Base-by-base conservation (phyloP, 2,329 filamentous ascomycete genomes). In the Dactylellina cionopaga region DNA sequence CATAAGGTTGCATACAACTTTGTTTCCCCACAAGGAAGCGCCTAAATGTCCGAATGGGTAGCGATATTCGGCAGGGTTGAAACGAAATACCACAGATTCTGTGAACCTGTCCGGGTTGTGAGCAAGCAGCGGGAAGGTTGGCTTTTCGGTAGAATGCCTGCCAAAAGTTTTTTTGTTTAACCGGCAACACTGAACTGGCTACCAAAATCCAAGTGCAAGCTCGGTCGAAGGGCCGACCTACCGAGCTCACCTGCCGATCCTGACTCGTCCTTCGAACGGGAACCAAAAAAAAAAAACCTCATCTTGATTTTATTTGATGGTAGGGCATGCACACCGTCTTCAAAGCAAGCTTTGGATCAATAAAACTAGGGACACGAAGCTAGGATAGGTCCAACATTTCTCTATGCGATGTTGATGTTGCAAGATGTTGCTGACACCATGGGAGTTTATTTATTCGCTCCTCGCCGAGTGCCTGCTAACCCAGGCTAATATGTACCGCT, bases 151-250 rank as follows among this genome's bases (percentile, higher is more conserved):
- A 39, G 39, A 58, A 66, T 56, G 51, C 51, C 43, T 56, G 62
- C 41, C 35, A 31, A 22, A 29, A 43, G 44, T 31, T 15, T 24
- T 25, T 22, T 60, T 29, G 29, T 52, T 68, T 68, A 68, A 54
- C 63, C 63, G 63, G 63, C 46, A 15, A 33, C 35, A 41, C n/a
- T 13, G 49, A 15, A n/a, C 6, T 19, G 24, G 27, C 17, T 3
- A 6, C 13, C 35, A 44, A 52, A 37, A 19, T 56, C 33, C 35
- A 25, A 22, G 27, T 29, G 33, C 33, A 41, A 33, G 54, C 25
- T 51, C 63, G 63, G 63, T 51, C 54, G 44, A 47, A 68, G 63
- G 63, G 63, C 63, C 63, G 63, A 49, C 31, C 43, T 54, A 59
- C 63, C 63, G 54, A 51, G 11, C 37, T 46, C 19, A 68, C 19